These are phyloP conservation scores for Syzygium aromaticum DNA, from an alignment of 345 rosid species.

Conservation along the genomic window DNA sequence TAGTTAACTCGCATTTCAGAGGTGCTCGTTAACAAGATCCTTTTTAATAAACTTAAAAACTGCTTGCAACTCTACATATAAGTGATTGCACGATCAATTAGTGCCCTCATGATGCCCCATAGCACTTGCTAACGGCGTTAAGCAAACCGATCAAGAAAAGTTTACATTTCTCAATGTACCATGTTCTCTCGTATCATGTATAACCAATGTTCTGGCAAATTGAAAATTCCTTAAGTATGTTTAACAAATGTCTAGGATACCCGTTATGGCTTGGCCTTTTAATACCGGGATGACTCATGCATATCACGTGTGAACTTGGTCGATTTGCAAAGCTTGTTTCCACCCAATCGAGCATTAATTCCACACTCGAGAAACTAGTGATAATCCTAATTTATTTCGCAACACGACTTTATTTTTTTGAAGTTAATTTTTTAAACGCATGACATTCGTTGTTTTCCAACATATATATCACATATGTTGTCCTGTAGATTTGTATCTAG, in stretches of 20 bases:
- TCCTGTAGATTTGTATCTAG: background rate
- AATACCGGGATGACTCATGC: background rate
- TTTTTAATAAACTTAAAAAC: background rate
- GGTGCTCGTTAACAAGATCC: background rate
- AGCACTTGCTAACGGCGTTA: background rate
- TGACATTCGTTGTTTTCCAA: too few relatives aligned
- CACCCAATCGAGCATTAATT: background rate
- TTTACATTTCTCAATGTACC: rapidly evolving
- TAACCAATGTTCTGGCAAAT: background rate
- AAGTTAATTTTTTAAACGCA: too few relatives aligned
- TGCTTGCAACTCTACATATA: background rate
- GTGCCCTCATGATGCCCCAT: background rate
- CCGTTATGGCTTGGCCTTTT: background rate
- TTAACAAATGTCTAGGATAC: too few relatives aligned
- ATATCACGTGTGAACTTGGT: background rate
- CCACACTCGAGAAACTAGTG: background rate
- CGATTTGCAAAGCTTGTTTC: background rate
- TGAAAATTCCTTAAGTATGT: too few relatives aligned
- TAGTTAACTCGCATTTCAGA: background rate
- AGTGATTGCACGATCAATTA: background rate
- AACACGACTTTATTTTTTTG: too few relatives aligned
- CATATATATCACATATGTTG: background rate
- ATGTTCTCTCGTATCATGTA: background rate
- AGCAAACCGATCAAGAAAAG: background rate
- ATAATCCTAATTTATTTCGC: background rate